phyloP scores from a whole-genome alignment of 352 stramenopile species.

The Phytophthora pini region DNA sequence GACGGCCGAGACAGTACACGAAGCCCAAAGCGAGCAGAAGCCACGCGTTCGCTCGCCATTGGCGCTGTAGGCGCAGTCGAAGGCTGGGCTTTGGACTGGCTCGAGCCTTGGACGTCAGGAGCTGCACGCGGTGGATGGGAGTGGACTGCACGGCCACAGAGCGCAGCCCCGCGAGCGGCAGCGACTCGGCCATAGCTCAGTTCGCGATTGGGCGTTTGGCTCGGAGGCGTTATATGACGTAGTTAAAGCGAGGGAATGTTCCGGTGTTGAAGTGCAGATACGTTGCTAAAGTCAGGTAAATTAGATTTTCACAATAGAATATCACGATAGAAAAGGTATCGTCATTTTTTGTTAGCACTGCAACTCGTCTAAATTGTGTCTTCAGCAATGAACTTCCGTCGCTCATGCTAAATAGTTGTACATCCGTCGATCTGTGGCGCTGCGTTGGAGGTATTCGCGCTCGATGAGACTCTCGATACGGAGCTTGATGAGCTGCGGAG shows the following conservation, averaged over 20 bases:
- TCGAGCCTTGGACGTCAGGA: constrained; percentile 18
- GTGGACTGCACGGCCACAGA: constrained; percentile 64
- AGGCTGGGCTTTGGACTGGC: constrained; percentile 11
- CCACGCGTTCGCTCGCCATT: constrained; percentile 47
- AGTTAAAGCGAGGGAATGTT: neutral
- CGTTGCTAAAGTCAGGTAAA: constrained; percentile 2
- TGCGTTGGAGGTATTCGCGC: constrained; percentile 98
- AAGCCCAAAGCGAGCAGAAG: constrained; percentile 38
- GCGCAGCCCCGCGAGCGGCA: constrained; percentile 40
- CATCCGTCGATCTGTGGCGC: constrained; percentile 90
- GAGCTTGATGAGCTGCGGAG: constrained; percentile 97
- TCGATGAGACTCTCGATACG: constrained; percentile 99
- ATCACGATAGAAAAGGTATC: constrained; percentile 9
- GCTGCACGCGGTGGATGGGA: constrained; percentile 49
- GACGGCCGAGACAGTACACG: constrained; percentile 24
- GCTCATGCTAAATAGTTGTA: constrained; percentile 98
- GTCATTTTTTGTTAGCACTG: neutral
- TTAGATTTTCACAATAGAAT: constrained; percentile 9
- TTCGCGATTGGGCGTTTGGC: neutral
- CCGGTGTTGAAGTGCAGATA: neutral
- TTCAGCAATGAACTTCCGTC: neutral
- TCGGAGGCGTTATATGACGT: neutral
- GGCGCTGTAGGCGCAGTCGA: constrained; percentile 22
- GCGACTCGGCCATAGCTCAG: constrained; percentile 25
- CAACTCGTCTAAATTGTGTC: neutral